Percentiles rank a stretch among this genome's conserved stretches.
These are phyloP conservation scores for Codiaeum variegatum DNA, from an alignment of 441 rosid species.

Conservation along the genomic window DNA sequence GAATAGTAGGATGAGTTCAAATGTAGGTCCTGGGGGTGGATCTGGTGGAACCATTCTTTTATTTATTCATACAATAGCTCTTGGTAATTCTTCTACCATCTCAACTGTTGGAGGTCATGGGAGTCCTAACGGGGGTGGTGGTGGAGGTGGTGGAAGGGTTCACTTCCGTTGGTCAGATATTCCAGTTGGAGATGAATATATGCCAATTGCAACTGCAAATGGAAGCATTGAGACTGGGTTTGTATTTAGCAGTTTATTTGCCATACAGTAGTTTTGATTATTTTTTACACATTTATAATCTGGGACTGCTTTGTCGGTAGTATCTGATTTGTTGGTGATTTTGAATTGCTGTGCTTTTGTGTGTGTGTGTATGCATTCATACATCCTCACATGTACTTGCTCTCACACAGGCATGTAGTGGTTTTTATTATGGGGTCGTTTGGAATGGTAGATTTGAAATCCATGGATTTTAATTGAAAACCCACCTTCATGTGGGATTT, in stretches of 20 bases:
- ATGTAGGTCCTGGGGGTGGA: conserved; percentile 86
- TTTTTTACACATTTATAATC: conserved; percentile 7
- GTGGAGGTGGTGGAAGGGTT: conserved; percentile 95
- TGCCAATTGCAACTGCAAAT: conserved; percentile 68
- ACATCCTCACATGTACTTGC: not conserved
- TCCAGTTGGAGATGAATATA: conserved; percentile 74
- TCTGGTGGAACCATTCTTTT: conserved; percentile 92
- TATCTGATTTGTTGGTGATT: not conserved
- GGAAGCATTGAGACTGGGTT: conserved; percentile 74
- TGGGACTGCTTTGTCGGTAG: not conserved
- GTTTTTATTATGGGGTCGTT: not conserved
- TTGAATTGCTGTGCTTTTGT: not conserved
- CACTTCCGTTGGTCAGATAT: conserved; percentile 90
- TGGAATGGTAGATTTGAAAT: no score
- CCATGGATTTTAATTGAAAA: no score
- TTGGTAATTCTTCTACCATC: conserved; percentile 53
- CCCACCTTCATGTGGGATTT: no score
- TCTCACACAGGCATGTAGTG: not conserved
- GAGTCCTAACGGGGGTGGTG: conserved; percentile 76
- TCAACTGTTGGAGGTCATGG: conserved; percentile 85
- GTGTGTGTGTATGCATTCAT: not conserved
- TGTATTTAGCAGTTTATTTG: conserved; percentile 24
- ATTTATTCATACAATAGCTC: conserved; percentile 50
- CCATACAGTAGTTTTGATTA: conserved; percentile 3
- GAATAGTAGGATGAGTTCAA: conserved; percentile 32